A percentile compares a stretch with the other conserved stretches of the same genome.
Conservation (phyloP, 176 grass and related monocot species). For the Alloteropsis semialata region DNA sequence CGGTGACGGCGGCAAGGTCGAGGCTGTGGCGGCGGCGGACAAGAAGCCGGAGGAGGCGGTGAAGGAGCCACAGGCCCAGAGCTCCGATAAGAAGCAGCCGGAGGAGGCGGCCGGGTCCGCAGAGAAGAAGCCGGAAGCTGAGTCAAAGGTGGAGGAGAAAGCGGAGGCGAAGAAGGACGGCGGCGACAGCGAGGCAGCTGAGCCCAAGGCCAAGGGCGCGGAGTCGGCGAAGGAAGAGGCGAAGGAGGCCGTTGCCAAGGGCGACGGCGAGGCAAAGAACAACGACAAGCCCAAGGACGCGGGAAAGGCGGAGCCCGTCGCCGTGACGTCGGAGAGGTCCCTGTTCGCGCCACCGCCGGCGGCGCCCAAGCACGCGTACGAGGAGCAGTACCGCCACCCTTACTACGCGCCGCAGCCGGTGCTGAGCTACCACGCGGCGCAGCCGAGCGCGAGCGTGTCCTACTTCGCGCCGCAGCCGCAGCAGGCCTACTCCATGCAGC, state of each 20-base stretch:
- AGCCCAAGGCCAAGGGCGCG: conserved; percentile 33
- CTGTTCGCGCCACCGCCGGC: not conserved
- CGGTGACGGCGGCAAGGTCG: conserved; percentile 39
- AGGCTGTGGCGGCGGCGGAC: not conserved
- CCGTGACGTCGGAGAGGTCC: conserved; percentile 6
- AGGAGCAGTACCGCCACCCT: not conserved
- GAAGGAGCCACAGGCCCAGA: conserved; percentile 17
- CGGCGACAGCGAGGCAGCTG: conserved; percentile 10
- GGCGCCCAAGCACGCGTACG: not conserved
- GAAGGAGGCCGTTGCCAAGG: conserved; percentile 25
- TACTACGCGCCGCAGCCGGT: conserved; percentile 48
- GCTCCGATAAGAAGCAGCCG: conserved; percentile 24
- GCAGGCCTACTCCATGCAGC: conserved; percentile 27
- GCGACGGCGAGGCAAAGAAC: conserved; percentile 13
- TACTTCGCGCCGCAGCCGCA: conserved; percentile 50
- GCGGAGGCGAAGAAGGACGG: conserved; percentile 33
- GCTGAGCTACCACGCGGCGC: conserved; percentile 65
- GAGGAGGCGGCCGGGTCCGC: not conserved
- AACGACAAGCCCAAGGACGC: conserved; percentile 16
- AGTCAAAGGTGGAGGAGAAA: not conserved
- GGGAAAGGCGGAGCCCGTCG: not conserved
- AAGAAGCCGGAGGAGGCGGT: conserved; percentile 24
- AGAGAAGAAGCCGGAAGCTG: conserved; percentile 37
- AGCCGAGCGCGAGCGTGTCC: conserved; percentile 55
- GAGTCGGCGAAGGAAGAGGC: conserved; percentile 29